Percentiles rank a stretch among this genome's conserved stretches.
These are phyloP conservation scores for Heliosperma pusillum DNA, from an alignment of 148 eudicot species.

Conservation along the genomic window DNA sequence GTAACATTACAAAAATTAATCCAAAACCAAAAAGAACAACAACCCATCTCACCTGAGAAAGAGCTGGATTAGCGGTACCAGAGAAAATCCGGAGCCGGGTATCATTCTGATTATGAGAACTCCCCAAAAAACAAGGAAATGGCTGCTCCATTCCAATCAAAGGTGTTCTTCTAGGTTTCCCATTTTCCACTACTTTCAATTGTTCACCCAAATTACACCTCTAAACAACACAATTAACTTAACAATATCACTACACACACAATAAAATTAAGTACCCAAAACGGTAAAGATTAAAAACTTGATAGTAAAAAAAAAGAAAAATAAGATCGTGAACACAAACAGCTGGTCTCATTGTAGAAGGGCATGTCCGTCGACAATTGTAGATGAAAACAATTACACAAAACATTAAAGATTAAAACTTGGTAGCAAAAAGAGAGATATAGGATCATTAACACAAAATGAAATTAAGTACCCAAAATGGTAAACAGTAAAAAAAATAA, in stretches of 20 bases:
- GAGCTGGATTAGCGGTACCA: conserved; percentile 87
- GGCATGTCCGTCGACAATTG: too few relatives aligned
- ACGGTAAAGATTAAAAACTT: not conserved
- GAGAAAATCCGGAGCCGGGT: conserved; percentile 86
- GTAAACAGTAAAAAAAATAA: too few relatives aligned
- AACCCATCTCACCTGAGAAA: conserved; percentile 58
- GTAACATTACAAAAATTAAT: not conserved
- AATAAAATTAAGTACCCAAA: not conserved
- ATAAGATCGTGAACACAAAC: not conserved
- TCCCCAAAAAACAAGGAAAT: conserved; percentile 48
- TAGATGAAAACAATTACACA: too few relatives aligned
- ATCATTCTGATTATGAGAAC: conserved; percentile 28
- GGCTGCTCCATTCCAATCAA: conserved; percentile 33
- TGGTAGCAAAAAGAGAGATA: not conserved
- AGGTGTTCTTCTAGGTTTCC: conserved; percentile 37
- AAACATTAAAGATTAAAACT: not conserved
- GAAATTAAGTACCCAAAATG: not conserved
- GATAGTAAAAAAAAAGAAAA: not conserved
- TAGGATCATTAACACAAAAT: not conserved
- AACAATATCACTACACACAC: not conserved
- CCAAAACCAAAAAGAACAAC: not conserved
- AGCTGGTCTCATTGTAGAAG: too few relatives aligned
- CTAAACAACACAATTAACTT: conserved; percentile 31
- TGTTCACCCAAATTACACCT: conserved; percentile 61
- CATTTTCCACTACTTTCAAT: conserved; percentile 54